phyloP scores from a whole-genome alignment of 495 filamentous ascomycete genomes.

The Barbatosphaeria neglecta region DNA sequence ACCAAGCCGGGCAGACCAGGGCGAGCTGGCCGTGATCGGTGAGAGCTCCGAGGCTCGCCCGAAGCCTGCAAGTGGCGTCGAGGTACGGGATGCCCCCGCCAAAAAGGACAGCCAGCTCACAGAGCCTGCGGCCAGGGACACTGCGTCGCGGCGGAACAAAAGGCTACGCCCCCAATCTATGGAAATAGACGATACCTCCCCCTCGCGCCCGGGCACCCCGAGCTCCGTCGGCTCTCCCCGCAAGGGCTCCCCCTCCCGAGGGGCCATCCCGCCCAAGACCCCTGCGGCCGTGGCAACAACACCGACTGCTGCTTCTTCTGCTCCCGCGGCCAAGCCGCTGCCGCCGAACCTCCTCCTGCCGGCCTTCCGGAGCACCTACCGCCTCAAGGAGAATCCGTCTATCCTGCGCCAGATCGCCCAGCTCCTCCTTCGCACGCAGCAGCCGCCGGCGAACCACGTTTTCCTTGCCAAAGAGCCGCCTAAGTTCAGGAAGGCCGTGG shows the following conservation, averaged over 20 bases:
- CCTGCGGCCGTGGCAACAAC: slow-evolving; percentile 5
- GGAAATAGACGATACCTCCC: slow-evolving; percentile 27
- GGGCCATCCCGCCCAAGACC: slow-evolving; percentile 16
- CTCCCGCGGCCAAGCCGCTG: slow-evolving; percentile 20
- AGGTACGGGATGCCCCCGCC: slow-evolving; percentile 32
- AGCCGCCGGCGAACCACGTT: slow-evolving; percentile 55
- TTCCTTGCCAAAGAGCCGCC: slow-evolving; percentile 56
- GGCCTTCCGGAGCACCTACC: slow-evolving; percentile 56
- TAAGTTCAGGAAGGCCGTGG: slow-evolving; percentile 69
- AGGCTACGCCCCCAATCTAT: slow-evolving; percentile 36
- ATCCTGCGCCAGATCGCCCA: slow-evolving; percentile 59
- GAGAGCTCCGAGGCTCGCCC: slow-evolving; percentile 52
- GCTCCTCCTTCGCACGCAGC: slow-evolving; percentile 49
- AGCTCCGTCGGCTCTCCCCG: slow-evolving; percentile 20
- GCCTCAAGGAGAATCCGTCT: slow-evolving; percentile 53
- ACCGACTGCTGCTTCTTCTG: too few relatives aligned
- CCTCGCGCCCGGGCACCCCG: slow-evolving; percentile 21
- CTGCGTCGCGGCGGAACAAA: slow-evolving; percentile 32
- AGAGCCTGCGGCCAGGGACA: slow-evolving; percentile 11
- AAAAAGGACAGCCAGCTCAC: slow-evolving; percentile 14
- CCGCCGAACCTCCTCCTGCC: slow-evolving; percentile 58
- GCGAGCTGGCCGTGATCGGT: slow-evolving; percentile 59
- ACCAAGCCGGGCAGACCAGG: slow-evolving; percentile 29
- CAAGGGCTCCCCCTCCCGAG: slow-evolving; percentile 6
- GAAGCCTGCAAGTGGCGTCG: slow-evolving; percentile 45